Percentiles rank a stretch among this genome's conserved stretches.
Conservation (phyloP, 345 rosid genomes). For the Acer saccharum region DNA sequence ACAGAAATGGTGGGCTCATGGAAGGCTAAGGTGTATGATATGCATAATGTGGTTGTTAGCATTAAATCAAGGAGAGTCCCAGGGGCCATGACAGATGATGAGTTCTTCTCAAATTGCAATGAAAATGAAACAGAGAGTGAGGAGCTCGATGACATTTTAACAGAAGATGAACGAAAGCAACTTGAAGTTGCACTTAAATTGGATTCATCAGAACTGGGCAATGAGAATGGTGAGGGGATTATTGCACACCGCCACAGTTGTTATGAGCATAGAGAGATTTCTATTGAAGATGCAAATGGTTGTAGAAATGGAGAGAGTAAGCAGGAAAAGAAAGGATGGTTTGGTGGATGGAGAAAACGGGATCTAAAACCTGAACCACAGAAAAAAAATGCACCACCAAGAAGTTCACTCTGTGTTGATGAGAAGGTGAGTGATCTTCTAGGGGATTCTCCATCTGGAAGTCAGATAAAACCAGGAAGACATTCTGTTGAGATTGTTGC, state of each 20-base stretch:
- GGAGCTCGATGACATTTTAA: conserved; percentile 72
- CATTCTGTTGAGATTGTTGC: conserved; percentile 75
- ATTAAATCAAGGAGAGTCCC: conserved; percentile 91
- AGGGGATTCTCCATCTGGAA: conserved; percentile 61
- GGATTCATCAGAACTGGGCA: conserved; percentile 61
- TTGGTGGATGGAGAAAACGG: conserved; percentile 90
- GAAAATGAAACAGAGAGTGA: conserved; percentile 76
- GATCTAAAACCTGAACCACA: conserved; percentile 67
- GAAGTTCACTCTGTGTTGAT: conserved; percentile 82
- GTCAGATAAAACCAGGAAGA: conserved; percentile 77
- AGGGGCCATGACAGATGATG: conserved; percentile 94
- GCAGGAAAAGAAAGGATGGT: conserved; percentile 95
- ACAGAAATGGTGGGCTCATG: conserved; percentile 86
- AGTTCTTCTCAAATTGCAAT: conserved; percentile 72
- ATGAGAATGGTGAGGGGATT: conserved; percentile 56
- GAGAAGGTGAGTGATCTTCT: conserved; percentile 85
- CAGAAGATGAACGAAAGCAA: conserved; percentile 90
- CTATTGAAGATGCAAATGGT: conserved; percentile 54
- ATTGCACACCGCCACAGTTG: conserved; percentile 64
- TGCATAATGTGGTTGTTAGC: conserved; percentile 96
- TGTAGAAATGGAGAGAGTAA: conserved; percentile 54
- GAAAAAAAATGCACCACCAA: conserved; percentile 63
- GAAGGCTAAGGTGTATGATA: conserved; percentile 95
- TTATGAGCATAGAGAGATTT: conserved; percentile 83
- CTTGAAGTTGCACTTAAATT: conserved; percentile 83